Conservation (phyloP, 768 basidiomycete species). For the Termitomyces eurrhizus region DNA sequence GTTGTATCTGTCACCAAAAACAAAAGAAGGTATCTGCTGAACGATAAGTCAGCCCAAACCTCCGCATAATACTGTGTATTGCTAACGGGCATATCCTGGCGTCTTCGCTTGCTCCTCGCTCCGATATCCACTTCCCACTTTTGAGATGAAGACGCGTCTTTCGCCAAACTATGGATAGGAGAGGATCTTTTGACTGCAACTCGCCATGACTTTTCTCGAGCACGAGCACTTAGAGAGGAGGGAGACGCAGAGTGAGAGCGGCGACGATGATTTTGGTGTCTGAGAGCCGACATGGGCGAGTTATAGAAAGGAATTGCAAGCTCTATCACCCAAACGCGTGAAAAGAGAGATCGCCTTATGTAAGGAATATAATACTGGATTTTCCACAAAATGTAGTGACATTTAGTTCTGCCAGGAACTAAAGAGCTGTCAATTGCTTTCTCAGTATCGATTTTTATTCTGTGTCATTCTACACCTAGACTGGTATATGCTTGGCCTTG, state of each 20-base stretch:
- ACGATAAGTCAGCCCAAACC: slow-evolving; percentile 1
- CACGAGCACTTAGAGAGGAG: slow-evolving; percentile 31
- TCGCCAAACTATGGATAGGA: slow-evolving; percentile 33
- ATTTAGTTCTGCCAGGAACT: too few relatives aligned
- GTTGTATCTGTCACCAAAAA: slow-evolving; percentile 5
- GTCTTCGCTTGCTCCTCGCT: slow-evolving; percentile 52
- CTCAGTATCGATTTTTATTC: too few relatives aligned
- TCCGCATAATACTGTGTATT: not conserved
- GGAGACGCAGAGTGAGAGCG: slow-evolving; percentile 52
- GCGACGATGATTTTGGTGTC: slow-evolving; percentile 36
- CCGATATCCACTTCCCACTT: slow-evolving; percentile 53
- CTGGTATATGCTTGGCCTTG: too few relatives aligned
- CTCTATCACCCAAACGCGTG: not conserved
- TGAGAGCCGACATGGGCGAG: slow-evolving; percentile 29
- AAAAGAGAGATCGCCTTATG: slow-evolving; percentile 8
- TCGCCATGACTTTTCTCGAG: slow-evolving; percentile 34
- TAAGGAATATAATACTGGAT: not conserved
- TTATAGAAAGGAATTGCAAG: not conserved
- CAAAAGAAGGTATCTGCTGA: slow-evolving; percentile 18
- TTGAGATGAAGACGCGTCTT: slow-evolving; percentile 27
- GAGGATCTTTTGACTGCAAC: slow-evolving; percentile 47
- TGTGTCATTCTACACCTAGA: too few relatives aligned
- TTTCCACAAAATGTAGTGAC: too few relatives aligned
- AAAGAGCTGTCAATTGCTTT: too few relatives aligned
- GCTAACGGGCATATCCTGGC: slow-evolving; percentile 45